Conservation (phyloP, 2,329 filamentous ascomycete species). For the Beauveria sp. region DNA sequence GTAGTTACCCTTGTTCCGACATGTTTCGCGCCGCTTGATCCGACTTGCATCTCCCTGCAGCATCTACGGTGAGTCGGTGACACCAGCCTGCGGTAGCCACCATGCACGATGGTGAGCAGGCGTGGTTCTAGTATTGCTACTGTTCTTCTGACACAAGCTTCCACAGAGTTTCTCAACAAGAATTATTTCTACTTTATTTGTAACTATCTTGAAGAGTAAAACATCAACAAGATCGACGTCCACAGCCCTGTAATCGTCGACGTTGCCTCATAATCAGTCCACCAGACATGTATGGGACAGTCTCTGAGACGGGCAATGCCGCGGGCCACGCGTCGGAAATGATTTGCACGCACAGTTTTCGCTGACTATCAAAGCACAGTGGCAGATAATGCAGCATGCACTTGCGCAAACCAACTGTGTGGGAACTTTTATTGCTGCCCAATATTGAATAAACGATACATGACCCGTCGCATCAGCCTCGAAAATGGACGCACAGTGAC, state of each 20-base stretch:
- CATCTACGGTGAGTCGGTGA: neutral
- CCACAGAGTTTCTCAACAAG: neutral
- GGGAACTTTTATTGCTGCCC: neutral
- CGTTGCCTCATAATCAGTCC: neutral
- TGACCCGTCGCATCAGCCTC: neutral
- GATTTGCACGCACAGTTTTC: neutral
- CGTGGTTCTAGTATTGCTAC: neutral
- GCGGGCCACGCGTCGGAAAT: neutral
- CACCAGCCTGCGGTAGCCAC: neutral
- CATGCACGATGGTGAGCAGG: constrained; percentile 2
- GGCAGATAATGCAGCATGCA: neutral
- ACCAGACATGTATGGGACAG: neutral
- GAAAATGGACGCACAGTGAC: neutral
- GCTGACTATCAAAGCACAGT: neutral
- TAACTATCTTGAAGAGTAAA: neutral
- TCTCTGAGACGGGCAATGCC: neutral
- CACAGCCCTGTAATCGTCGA: neutral
- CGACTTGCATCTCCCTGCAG: constrained; percentile 3
- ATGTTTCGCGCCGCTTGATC: constrained; percentile 1
- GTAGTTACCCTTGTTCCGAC: neutral
- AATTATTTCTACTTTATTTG: neutral
- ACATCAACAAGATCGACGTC: neutral
- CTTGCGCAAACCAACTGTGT: neutral
- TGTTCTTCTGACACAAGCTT: neutral
- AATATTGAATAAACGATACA: neutral